These are phyloP conservation scores for Puccinia hordei DNA, from an alignment of 1,284 basidiomycete genomes.

Conservation along the genomic window DNA sequence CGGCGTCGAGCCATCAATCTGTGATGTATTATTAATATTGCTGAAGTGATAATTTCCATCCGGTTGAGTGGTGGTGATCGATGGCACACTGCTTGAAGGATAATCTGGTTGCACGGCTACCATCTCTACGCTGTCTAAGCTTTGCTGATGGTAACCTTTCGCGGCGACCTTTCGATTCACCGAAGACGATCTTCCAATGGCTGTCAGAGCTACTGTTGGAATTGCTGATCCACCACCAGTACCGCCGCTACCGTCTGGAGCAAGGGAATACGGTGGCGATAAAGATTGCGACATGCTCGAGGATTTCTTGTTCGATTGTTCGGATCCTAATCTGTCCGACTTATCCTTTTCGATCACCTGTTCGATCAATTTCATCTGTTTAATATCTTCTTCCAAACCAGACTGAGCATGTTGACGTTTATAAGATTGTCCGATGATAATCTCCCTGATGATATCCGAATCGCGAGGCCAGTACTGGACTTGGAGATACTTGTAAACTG, in stretches of 20 bases:
- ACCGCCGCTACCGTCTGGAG: not conserved
- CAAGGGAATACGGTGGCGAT: constrained; percentile 5
- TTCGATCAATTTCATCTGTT: constrained; percentile 46
- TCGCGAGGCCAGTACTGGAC: constrained; percentile 73
- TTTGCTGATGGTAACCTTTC: constrained; percentile 20
- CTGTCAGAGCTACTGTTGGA: not conserved
- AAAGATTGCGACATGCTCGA: not conserved
- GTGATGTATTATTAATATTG: not conserved
- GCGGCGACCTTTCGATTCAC: constrained; percentile 9
- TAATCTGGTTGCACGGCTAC: constrained; percentile 16
- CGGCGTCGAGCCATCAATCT: not conserved
- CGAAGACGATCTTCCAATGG: constrained; percentile 10
- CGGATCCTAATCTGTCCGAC: constrained; percentile 32
- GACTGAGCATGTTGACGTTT: constrained; percentile 2
- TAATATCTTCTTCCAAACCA: constrained; percentile 45
- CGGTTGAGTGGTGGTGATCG: constrained; percentile 31
- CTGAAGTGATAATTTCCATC: not conserved
- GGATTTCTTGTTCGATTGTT: constrained; percentile 3
- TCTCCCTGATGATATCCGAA: constrained; percentile 51
- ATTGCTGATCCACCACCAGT: not conserved
- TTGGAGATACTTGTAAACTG: constrained; percentile 70
- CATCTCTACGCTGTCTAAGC: constrained; percentile 48
- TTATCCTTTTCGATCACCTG: constrained; percentile 49
- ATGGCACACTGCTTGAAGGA: constrained; percentile 4
- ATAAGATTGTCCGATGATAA: constrained; percentile 43